A percentile compares a stretch with the other conserved stretches of the same genome.
Conservation (phyloP, 495 filamentous ascomycete species). For the Daldinia caldariorum region DNA sequence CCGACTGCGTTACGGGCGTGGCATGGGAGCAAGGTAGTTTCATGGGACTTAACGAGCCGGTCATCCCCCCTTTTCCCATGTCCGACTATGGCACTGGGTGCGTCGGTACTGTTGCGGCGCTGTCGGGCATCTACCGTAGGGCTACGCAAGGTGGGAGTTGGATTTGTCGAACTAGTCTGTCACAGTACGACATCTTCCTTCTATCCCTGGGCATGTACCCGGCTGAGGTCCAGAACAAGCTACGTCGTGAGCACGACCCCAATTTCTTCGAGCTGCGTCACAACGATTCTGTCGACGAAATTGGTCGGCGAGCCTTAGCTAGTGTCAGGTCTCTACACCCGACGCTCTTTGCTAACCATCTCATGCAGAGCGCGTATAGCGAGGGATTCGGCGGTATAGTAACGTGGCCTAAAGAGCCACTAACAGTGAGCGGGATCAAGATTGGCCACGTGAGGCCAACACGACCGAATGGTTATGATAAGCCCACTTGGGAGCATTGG, state of each 20-base stretch:
- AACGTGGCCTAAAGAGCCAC: conserved; percentile 62
- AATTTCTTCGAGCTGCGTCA: conserved; percentile 68
- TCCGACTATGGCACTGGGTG: conserved; percentile 80
- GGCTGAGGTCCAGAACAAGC: conserved; percentile 62
- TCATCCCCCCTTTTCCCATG: conserved; percentile 84
- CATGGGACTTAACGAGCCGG: conserved; percentile 74
- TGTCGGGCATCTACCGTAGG: conserved; percentile 69
- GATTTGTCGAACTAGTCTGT: conserved; percentile 65
- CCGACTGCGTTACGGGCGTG: conserved; percentile 62
- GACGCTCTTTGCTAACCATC: conserved; percentile 58
- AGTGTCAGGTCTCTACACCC: conserved; percentile 66
- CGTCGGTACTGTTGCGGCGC: conserved; percentile 71
- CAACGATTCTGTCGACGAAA: conserved; percentile 76
- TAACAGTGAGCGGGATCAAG: conserved; percentile 60
- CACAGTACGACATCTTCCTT: conserved; percentile 67
- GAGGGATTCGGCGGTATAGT: conserved; percentile 59
- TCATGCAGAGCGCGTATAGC: conserved; percentile 61
- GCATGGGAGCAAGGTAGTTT: conserved; percentile 78
- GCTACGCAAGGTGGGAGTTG: conserved; percentile 71
- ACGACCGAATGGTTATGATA: conserved; percentile 68
- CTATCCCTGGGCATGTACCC: conserved; percentile 70
- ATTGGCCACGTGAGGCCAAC: conserved; percentile 64
- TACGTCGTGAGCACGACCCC: conserved; percentile 62
- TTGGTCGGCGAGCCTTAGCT: conserved; percentile 70
- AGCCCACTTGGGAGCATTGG: conserved; percentile 62